These are phyloP conservation scores for Aureobasidium leucospermi DNA, from an alignment of 2,329 filamentous ascomycete genomes.

Conservation along the genomic window DNA sequence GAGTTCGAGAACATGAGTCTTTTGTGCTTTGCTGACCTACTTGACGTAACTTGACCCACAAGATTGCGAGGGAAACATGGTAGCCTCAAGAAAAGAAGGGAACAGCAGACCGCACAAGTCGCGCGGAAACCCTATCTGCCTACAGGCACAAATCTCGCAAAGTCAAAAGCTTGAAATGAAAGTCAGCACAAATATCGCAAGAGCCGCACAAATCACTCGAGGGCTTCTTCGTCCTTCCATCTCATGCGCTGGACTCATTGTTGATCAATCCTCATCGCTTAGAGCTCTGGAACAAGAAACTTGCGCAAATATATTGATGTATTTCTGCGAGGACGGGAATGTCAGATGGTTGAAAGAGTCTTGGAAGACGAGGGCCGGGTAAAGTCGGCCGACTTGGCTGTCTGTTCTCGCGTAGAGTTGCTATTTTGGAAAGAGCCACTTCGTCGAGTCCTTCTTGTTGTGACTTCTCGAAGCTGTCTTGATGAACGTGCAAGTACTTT, in stretches of 20 bases:
- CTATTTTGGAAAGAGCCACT: not conserved
- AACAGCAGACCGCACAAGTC: not conserved
- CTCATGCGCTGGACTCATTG: not conserved
- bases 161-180: not conserved
- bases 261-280: not conserved
- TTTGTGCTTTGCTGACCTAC: not conserved
- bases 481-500: too few relatives aligned
- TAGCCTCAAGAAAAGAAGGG: not conserved
- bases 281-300: not conserved
- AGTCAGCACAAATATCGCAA: not conserved
- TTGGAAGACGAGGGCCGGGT: not conserved
- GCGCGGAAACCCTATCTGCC: not conserved
- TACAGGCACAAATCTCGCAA: conserved; percentile 1
- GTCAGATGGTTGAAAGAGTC: not conserved
- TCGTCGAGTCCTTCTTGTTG: not conserved
- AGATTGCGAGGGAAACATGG: not conserved
- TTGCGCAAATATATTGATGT: conserved; percentile 7
- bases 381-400: not conserved
- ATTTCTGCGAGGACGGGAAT: not conserved
- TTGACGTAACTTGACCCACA: not conserved
- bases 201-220: not conserved
- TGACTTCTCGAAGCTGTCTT: too few relatives aligned
- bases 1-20: not conserved
- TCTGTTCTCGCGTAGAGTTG: not conserved
- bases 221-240: not conserved